Percentiles rank a stretch among this genome's conserved stretches.
Evolutionary conservation across 1,284 basidiomycete species (phyloP).

Genomic region (Hymenochaete sp.): DNA sequence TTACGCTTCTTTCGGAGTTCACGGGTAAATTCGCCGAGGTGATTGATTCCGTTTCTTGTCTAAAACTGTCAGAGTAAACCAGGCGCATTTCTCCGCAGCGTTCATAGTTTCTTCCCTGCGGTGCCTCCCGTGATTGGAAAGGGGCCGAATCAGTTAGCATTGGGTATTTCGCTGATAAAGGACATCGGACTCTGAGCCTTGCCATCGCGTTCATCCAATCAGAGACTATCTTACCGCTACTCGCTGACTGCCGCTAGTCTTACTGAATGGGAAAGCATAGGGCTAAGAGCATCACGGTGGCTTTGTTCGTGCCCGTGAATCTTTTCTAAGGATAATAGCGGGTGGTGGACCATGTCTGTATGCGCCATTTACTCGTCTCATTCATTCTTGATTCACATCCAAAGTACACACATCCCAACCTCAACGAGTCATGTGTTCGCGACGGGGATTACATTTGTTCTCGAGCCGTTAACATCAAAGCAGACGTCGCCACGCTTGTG

Average conservation of each 20-base stretch:
- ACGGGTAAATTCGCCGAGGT: slow-evolving; percentile 9
- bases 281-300: slow-evolving; percentile 10
- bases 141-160: neutral
- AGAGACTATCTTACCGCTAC: neutral
- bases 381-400: slow-evolving; percentile 6
- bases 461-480: slow-evolving; percentile 1
- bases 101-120: slow-evolving; percentile 4
- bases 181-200: slow-evolving; percentile 8
- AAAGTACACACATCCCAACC: neutral
- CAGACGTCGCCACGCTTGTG: neutral
- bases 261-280: no score
- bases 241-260: slow-evolving; percentile 15
- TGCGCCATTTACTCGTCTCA: slow-evolving; percentile 11
- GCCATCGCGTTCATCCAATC: slow-evolving; percentile 7
- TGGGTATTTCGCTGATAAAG: slow-evolving; percentile 1
- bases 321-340: slow-evolving; percentile 9
- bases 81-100: slow-evolving; percentile 1
- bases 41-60: neutral
- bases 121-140: neutral
- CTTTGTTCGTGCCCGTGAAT: slow-evolving; percentile 1
- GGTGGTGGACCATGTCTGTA: slow-evolving; percentile 1
- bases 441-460: neutral
- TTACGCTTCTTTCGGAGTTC: slow-evolving; percentile 7
- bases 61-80: neutral
- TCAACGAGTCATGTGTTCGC: slow-evolving; percentile 5